Percentiles rank a stretch among this genome's conserved stretches.
Evolutionary conservation across 2,329 filamentous ascomycete genomes (phyloP).

Genomic region (Aspergillus felis): DNA sequence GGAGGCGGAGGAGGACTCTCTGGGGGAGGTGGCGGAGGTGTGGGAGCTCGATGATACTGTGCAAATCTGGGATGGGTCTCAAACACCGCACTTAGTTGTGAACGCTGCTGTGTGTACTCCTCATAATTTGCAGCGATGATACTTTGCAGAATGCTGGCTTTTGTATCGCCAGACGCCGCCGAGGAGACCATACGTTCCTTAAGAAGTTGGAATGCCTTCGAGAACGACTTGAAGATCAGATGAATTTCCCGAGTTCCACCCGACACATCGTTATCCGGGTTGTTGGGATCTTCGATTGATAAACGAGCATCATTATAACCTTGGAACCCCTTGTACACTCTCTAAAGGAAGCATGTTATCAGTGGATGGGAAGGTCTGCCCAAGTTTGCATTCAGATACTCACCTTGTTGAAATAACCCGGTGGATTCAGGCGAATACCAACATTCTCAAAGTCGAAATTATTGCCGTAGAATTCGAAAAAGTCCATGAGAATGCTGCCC

Average conservation of each 20-base stretch:
- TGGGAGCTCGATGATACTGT: conserved; percentile 21
- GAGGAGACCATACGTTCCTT: conserved; percentile 51
- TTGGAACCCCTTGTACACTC: conserved; percentile 46
- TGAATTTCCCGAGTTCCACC: conserved; percentile 72
- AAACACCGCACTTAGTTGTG: conserved; percentile 56
- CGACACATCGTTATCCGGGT: conserved; percentile 78
- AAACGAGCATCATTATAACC: conserved; percentile 62
- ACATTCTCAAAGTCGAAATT: conserved; percentile 66
- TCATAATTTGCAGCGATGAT: conserved; percentile 77
- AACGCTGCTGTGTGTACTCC: conserved; percentile 66
- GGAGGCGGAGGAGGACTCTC: conserved; percentile 13
- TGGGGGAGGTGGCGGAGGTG: conserved; percentile 25
- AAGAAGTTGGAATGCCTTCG: conserved; percentile 58
- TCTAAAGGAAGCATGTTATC: conserved; percentile 11
- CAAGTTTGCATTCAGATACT: not conserved
- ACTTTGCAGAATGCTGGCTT: conserved; percentile 62
- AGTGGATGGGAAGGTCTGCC: not conserved
- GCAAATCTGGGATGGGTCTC: conserved; percentile 37
- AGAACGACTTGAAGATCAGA: conserved; percentile 67
- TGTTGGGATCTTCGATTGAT: conserved; percentile 90
- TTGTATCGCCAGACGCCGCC: conserved; percentile 16
- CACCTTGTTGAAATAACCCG: conserved; percentile 74
- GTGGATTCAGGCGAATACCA: conserved; percentile 72
- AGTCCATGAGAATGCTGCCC: conserved; percentile 77
- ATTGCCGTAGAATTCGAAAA: conserved; percentile 85